A percentile compares a stretch with the other conserved stretches of the same genome.
phyloP scores from a whole-genome alignment of 2,329 filamentous ascomycete species.

The Diaporthe longicolla region DNA sequence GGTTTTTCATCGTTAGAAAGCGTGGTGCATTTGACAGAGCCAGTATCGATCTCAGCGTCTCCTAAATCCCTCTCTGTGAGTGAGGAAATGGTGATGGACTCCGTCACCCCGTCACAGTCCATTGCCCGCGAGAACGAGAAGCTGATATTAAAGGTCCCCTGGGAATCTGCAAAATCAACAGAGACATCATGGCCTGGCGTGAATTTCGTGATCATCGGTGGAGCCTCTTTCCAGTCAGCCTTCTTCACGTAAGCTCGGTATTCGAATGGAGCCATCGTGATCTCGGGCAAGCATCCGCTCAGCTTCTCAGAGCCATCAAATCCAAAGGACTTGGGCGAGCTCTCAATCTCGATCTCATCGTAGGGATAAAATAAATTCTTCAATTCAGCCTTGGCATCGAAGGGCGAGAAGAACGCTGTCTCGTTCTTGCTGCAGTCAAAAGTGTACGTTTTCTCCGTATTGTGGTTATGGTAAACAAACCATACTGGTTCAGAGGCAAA shows the following conservation, averaged over 20 bases:
- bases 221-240: conserved; percentile 62
- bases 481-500: conserved; percentile 62
- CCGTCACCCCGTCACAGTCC: conserved; percentile 68
- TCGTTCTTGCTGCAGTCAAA: conserved; percentile 68
- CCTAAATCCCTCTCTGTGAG: conserved; percentile 60
- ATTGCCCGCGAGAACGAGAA: conserved; percentile 73
- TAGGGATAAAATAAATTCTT: conserved; percentile 76
- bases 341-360: conserved; percentile 65
- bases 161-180: conserved; percentile 58
- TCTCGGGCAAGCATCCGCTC: conserved; percentile 68
- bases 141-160: conserved; percentile 55
- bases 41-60: conserved; percentile 58
- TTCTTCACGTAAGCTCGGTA: conserved; percentile 73
- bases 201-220: conserved; percentile 73
- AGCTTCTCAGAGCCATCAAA: conserved; percentile 60
- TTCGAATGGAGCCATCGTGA: conserved; percentile 69
- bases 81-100: conserved; percentile 66
- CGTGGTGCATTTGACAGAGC: conserved; percentile 60
- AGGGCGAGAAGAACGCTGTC: conserved; percentile 69
- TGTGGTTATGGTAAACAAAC: conserved; percentile 66
- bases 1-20: conserved; percentile 53
- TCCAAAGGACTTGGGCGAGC: conserved; percentile 59
- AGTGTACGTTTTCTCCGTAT: conserved; percentile 64
- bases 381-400: conserved; percentile 67
- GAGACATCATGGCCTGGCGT: conserved; percentile 72